phyloP scores from a whole-genome alignment of 345 rosid species.

The Citropsis articulata region DNA sequence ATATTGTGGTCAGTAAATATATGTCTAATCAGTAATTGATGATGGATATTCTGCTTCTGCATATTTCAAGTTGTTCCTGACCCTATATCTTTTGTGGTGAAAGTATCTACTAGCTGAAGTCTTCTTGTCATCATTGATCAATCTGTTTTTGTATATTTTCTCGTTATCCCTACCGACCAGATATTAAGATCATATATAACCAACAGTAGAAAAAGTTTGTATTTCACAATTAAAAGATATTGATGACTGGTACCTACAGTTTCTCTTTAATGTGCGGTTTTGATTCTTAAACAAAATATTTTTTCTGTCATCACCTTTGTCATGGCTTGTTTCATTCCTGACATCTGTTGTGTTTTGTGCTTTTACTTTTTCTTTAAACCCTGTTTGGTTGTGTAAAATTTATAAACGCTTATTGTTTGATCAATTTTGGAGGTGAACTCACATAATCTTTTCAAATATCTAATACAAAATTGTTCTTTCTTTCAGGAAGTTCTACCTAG shows the following conservation, averaged over 20 bases:
- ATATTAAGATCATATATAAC: neutral
- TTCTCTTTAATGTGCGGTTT: neutral
- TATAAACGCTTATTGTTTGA: neutral
- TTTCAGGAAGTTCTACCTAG: slow-evolving; percentile 63
- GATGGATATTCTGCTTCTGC: neutral
- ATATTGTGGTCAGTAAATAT: neutral
- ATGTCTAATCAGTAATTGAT: neutral
- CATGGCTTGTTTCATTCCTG: neutral
- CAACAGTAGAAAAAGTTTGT: neutral
- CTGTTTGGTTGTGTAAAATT: too few species aligned
- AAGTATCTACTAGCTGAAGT: neutral
- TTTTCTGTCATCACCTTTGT: neutral
- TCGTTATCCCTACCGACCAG: neutral
- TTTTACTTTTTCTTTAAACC: neutral
- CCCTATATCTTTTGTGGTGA: neutral
- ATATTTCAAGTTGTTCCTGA: neutral
- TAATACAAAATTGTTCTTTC: slow-evolving; percentile 8
- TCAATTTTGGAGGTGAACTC: neutral
- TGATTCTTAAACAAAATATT: neutral
- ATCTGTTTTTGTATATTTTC: neutral
- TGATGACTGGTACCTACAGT: neutral
- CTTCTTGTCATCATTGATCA: neutral
- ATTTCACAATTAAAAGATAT: neutral
- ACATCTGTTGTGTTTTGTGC: neutral
- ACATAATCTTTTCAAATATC: neutral